A percentile compares a stretch with the other conserved stretches of the same genome.
Conservation (phyloP, 768 basidiomycete species). For the Mycena latifolia region DNA sequence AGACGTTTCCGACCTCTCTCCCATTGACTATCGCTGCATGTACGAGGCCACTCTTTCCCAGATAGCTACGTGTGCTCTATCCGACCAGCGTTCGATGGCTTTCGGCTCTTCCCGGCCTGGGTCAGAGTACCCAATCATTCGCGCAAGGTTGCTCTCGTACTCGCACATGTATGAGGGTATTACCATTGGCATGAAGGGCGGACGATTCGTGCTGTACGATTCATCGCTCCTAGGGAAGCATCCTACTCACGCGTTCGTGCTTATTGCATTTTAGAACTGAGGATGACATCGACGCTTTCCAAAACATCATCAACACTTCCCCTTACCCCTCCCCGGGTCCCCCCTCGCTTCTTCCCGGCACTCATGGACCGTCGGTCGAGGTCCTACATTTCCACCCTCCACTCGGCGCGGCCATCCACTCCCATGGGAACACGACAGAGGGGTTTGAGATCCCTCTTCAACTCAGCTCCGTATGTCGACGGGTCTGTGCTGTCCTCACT, state of each 20-base stretch:
- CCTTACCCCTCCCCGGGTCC: conserved; percentile 51
- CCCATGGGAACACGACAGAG: conserved; percentile 67
- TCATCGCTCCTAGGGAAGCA: conserved; percentile 16
- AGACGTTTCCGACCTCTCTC: conserved; percentile 49
- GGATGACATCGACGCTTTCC: conserved; percentile 83
- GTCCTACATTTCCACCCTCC: conserved; percentile 38
- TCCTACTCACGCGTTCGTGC: conserved; percentile 13
- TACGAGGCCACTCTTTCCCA: conserved; percentile 89
- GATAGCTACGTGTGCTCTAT: conserved; percentile 78
- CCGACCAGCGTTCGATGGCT: conserved; percentile 49
- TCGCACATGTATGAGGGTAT: conserved; percentile 89
- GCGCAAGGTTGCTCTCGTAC: conserved; percentile 92
- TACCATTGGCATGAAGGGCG: conserved; percentile 83
- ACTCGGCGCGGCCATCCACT: conserved; percentile 51
- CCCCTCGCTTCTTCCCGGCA: conserved; percentile 46
- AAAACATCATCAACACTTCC: conserved; percentile 45
- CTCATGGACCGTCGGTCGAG: conserved; percentile 16
- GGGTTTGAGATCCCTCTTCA: conserved; percentile 79
- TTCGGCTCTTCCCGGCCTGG: conserved; percentile 58
- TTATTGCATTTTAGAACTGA: conserved; percentile 66
- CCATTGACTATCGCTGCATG: conserved; percentile 69
- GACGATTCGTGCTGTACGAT: conserved; percentile 82
- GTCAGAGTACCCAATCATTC: conserved; percentile 71
- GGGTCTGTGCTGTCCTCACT: conserved; percentile 83
- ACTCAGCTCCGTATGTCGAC: conserved; percentile 81